Percentiles rank a stretch among this genome's conserved stretches.
Conservation (phyloP, 306 rosid species). For the Sphenostylis stenocarpa region DNA sequence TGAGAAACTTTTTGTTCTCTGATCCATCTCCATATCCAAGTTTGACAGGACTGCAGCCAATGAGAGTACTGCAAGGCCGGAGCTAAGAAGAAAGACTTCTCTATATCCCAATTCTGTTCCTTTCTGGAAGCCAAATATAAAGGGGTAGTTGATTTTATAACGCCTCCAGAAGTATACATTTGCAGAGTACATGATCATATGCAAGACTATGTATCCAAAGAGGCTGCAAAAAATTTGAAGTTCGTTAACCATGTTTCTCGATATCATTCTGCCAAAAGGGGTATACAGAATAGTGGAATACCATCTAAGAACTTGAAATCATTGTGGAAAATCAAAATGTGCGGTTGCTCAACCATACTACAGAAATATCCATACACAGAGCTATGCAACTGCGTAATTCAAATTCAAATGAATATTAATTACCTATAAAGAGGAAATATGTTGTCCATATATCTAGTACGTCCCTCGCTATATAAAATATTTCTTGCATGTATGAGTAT, state of each 20-base stretch:
- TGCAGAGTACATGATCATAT: constrained; percentile 37
- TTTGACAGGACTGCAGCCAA: constrained; percentile 41
- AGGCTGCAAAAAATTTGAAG: constrained; percentile 51
- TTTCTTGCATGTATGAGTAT: constrained; percentile 59
- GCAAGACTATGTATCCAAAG: constrained; percentile 63
- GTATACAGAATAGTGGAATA: not conserved
- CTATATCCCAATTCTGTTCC: constrained; percentile 76
- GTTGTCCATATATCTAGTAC: constrained; percentile 34
- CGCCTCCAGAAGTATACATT: constrained; percentile 69
- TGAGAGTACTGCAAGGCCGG: constrained; percentile 34
- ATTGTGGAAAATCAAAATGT: not conserved
- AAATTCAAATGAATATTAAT: not conserved
- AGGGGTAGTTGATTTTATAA: constrained; percentile 66
- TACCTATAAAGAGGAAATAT: constrained; percentile 74
- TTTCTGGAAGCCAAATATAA: constrained; percentile 75
- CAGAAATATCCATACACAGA: not conserved
- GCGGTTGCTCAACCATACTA: not conserved
- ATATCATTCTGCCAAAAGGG: not conserved
- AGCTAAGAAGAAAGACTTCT: constrained; percentile 45
- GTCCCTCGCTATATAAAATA: constrained; percentile 37
- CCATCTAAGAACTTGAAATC: not conserved
- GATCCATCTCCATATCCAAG: constrained; percentile 39
- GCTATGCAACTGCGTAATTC: not conserved
- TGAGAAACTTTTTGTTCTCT: constrained; percentile 34
- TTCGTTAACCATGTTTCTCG: constrained; percentile 14